A percentile compares a stretch with the other conserved stretches of the same genome.
These are phyloP conservation scores for Petunia secreta DNA, from an alignment of 257 asterid species.

Conservation along the genomic window DNA sequence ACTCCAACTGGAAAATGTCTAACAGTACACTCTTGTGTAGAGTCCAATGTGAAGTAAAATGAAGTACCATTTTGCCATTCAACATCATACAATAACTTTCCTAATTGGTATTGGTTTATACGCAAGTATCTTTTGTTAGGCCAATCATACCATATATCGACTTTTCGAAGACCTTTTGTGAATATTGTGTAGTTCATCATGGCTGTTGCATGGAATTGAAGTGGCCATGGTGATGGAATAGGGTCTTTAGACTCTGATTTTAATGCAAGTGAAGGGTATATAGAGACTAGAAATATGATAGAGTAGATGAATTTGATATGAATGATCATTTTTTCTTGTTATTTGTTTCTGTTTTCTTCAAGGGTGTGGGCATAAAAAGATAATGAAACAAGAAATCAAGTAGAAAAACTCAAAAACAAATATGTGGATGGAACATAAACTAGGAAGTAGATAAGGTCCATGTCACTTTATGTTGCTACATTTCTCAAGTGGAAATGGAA, in stretches of 20 bases:
- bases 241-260: conserved; percentile 33
- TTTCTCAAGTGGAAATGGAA: neutral
- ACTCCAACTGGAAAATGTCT: conserved; percentile 63
- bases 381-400: neutral
- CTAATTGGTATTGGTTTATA: conserved; percentile 73
- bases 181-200: conserved; percentile 59
- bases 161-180: conserved; percentile 58
- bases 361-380: neutral
- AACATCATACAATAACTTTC: conserved; percentile 48
- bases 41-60: conserved; percentile 50
- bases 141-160: conserved; percentile 93
- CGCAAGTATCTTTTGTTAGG: conserved; percentile 85
- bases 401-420: neutral
- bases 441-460: neutral
- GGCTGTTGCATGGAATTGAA: conserved; percentile 77
- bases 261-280: neutral
- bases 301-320: conserved; percentile 5
- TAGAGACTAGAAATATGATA: neutral
- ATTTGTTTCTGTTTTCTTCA: neutral
- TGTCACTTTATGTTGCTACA: neutral
- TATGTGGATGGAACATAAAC: neutral
- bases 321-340: neutral
- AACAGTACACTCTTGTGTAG: conserved; percentile 47
- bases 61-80: conserved; percentile 84
- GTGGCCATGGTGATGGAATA: conserved; percentile 71